Conservation (phyloP, 192 early-diverging fungal species). For the Gonapodya prolifera region DNA sequence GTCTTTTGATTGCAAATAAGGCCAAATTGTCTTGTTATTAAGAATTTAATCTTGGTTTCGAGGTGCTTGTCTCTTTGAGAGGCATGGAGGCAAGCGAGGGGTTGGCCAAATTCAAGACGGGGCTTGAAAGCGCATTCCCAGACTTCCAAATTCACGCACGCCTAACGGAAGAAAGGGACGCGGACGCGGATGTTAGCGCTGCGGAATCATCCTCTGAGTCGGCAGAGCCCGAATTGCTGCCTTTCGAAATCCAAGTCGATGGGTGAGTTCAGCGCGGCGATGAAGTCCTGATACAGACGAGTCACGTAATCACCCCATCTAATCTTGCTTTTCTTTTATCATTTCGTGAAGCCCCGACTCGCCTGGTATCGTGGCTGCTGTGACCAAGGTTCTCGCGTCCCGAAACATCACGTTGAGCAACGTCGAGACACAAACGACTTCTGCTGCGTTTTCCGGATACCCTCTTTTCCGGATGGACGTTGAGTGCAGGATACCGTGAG, state of each 20-base stretch:
- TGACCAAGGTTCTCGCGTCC: neutral
- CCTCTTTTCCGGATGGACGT: neutral
- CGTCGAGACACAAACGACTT: neutral
- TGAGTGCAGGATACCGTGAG: neutral
- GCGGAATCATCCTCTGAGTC: neutral
- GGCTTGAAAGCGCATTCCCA: neutral
- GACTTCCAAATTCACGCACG: neutral
- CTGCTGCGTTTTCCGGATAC: neutral
- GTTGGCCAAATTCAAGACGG: neutral
- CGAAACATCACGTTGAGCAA: neutral
- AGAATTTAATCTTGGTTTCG: too few species aligned
- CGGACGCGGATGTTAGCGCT: neutral
- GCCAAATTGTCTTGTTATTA: too few species aligned
- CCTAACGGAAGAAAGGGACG: conserved; percentile 1
- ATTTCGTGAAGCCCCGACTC: neutral
- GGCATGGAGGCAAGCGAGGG: neutral
- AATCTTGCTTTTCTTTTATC: neutral
- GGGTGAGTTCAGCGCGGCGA: too few species aligned
- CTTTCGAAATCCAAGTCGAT: neutral
- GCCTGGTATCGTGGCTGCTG: neutral
- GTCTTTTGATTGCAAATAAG: too few species aligned
- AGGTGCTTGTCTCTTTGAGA: neutral
- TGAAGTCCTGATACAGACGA: too few species aligned
- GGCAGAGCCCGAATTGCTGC: neutral
- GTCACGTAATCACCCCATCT: neutral